Percentiles rank a stretch among this genome's conserved stretches.
Evolutionary conservation across 73 alveolate species (phyloP).

Genomic region (Paramecium sexaurelia): DNA sequence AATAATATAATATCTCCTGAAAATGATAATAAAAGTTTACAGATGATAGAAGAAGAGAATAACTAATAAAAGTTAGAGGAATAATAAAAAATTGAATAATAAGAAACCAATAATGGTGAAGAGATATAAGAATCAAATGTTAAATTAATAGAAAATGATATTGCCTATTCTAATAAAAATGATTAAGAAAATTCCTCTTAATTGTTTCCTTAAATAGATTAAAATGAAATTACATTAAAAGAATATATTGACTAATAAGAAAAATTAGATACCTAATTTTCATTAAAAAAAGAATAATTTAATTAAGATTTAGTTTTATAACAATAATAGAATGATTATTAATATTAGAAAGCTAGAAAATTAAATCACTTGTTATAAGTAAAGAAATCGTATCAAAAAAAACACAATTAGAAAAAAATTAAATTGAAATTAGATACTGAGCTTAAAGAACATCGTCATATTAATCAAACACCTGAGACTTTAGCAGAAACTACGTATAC

Average conservation of each 20-base stretch:
- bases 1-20: background rate
- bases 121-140: background rate
- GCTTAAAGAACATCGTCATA: background rate
- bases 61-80: background rate
- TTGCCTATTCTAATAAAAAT: background rate
- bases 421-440: background rate
- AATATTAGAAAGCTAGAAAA: background rate
- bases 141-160: background rate
- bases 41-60: background rate
- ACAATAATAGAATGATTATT: background rate
- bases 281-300: background rate
- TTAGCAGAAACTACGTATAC: background rate
- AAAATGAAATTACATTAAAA: background rate
- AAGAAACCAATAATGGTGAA: background rate
- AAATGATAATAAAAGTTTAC: background rate
- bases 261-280: background rate
- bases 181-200: background rate
- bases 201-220: background rate
- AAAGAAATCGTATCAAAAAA: background rate
- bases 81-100: background rate
- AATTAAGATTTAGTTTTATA: background rate
- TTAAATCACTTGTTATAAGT: background rate
- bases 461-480: constrained; percentile 14
- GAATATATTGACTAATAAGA: background rate
- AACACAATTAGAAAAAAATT: background rate